phyloP scores from a whole-genome alignment of 768 basidiomycete genomes.

The Ramaria rubella region DNA sequence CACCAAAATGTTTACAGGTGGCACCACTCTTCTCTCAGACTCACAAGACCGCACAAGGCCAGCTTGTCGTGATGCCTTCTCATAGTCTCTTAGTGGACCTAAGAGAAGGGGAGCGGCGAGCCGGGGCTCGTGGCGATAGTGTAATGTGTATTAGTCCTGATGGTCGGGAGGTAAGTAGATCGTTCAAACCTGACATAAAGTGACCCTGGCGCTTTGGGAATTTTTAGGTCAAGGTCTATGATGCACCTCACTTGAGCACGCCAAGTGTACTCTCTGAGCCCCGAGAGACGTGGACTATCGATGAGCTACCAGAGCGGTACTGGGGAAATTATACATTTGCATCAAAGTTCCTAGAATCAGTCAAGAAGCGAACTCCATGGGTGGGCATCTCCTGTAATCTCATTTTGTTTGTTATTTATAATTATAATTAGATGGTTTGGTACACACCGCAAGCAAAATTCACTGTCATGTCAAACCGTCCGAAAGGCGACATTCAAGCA shows the following conservation, averaged over 20 bases:
- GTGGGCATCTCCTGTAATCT: conserved; percentile 23
- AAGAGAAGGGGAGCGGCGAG: conserved; percentile 46
- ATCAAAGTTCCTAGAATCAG: conserved; percentile 35
- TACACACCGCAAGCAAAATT: conserved; percentile 36
- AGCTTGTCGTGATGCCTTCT: conserved; percentile 45
- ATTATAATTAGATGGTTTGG: conserved; percentile 34
- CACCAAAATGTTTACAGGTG: conserved; percentile 8
- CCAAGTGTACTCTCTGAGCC: conserved; percentile 46
- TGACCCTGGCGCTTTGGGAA: neutral
- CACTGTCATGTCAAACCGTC: conserved; percentile 46
- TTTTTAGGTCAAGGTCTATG: conserved; percentile 38
- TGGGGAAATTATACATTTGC: conserved; percentile 45
- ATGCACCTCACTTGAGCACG: conserved; percentile 44
- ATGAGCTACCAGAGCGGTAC: conserved; percentile 34
- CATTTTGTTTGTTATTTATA: neutral
- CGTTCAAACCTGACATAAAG: neutral
- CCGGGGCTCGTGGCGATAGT: conserved; percentile 38
- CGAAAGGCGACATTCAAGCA: conserved; percentile 35
- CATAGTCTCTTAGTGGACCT: conserved; percentile 47
- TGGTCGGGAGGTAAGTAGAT: conserved; percentile 30
- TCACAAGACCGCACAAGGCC: conserved; percentile 43
- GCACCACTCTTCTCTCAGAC: conserved; percentile 30
- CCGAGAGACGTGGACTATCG: conserved; percentile 27
- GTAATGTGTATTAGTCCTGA: conserved; percentile 38
- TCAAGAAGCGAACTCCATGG: conserved; percentile 49